Conservation (phyloP, 257 asterid species). For the Lavandula angustifolia region DNA sequence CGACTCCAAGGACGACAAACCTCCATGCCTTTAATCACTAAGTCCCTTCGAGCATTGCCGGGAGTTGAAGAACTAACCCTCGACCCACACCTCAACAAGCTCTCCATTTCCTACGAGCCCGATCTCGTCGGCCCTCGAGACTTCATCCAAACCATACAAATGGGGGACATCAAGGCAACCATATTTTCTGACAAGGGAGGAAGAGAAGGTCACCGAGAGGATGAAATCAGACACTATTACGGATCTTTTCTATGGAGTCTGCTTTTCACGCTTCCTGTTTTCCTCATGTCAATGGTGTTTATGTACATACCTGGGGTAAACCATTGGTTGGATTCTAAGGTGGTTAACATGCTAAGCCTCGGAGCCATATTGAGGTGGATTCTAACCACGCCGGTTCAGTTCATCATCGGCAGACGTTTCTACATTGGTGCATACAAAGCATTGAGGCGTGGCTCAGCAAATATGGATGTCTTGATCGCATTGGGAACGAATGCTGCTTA, state of each 20-base stretch:
- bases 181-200: conserved; percentile 48
- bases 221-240: conserved; percentile 43
- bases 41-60: conserved; percentile 42
- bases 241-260: conserved; percentile 62
- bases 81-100: conserved; percentile 30
- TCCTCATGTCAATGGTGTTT: conserved; percentile 60
- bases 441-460: conserved; percentile 52
- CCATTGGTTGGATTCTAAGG: conserved; percentile 39
- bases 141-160: conserved; percentile 42
- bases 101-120: conserved; percentile 50
- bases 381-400: conserved; percentile 64
- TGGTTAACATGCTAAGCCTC: conserved; percentile 49
- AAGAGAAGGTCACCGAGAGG: conserved; percentile 38
- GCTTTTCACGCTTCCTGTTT: conserved; percentile 58
- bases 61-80: conserved; percentile 49
- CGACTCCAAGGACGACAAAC: conserved; percentile 41
- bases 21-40: conserved; percentile 34
- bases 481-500: conserved; percentile 75
- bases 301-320: conserved; percentile 66
- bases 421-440: conserved; percentile 61
- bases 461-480: conserved; percentile 71
- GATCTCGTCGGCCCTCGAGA: conserved; percentile 60
- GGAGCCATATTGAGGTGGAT: conserved; percentile 56
- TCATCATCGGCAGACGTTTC: conserved; percentile 61
- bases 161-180: conserved; percentile 39